Evolutionary conservation across 768 basidiomycete genomes (phyloP), one percentile per base, ranked within the genome.

Genomic region (Tulasnella sp.): DNA sequence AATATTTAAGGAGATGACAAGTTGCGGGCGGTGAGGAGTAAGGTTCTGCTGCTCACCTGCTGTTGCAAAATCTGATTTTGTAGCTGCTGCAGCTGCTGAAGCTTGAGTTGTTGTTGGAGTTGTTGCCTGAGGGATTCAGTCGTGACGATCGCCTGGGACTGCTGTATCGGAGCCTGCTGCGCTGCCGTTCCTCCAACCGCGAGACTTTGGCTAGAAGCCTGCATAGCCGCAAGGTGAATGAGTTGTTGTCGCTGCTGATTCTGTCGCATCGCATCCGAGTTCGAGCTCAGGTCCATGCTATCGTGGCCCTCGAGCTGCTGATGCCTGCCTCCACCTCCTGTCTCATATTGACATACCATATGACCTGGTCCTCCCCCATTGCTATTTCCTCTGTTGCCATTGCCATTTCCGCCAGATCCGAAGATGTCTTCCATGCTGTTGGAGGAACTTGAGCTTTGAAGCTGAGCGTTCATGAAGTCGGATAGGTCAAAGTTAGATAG

Each of bases 61-160:
- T 92, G 89, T 66, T 92, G 89, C 60, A 91, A 87, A 61, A 90
- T 86, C 74, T 89, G 85, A 59, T 83, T 83, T 67, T 92, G 87
- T 11, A 84, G 73, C 68, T 86, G 82, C 66, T 85, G 85, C 8
- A 86, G 73, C 68, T 85, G 82, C 62, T 85, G 88, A 2, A 91
- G 73, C 68, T 84, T 85, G 72, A 87, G 79, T 68, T 89, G 86
- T 56, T 65, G 62, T 21, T 65, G 66, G 8, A 67, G 62, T 25
- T 66, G 64, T 31, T 62, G 62, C 48, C 66, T 68, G 17, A 68
- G 61, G 22, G 59, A 11, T 34, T 56, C 64, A 24, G 63, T 22
- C 7, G 34, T 58, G 34, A 58, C 38, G 12, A 50, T 41, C 52
- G 25, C 42, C 41, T 43, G 54, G 54, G 54, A 46, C 27, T 34